These are phyloP conservation scores for Penicillium sp. DNA, from an alignment of 2,329 filamentous ascomycete genomes.

Conservation along the genomic window DNA sequence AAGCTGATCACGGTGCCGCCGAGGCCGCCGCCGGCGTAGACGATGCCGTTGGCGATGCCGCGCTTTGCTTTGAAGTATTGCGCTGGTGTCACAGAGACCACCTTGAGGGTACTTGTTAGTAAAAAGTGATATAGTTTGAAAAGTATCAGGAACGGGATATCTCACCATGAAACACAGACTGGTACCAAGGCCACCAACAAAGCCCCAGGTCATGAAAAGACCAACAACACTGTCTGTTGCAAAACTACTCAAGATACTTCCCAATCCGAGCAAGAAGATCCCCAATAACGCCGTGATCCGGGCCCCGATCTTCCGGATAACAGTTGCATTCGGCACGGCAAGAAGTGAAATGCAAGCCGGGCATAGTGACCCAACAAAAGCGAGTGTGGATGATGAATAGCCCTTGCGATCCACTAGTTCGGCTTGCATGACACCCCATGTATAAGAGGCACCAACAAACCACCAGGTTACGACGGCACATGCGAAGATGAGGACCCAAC, in stretches of 20 bases:
- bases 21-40: constrained; percentile 51
- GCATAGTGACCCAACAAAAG: constrained; percentile 60
- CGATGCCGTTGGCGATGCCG: constrained; percentile 57
- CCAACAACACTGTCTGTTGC: constrained; percentile 49
- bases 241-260: constrained; percentile 53
- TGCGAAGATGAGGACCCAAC: constrained; percentile 50
- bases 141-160: not conserved
- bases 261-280: constrained; percentile 53
- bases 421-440: constrained; percentile 64
- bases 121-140: not conserved
- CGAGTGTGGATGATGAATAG: constrained; percentile 55
- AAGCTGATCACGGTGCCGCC: constrained; percentile 59
- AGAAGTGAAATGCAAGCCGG: constrained; percentile 55
- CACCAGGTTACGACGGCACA: constrained; percentile 59
- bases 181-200: constrained; percentile 51
- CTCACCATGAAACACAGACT: constrained; percentile 47
- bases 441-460: constrained; percentile 59
- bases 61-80: constrained; percentile 59
- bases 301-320: constrained; percentile 55
- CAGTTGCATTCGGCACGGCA: constrained; percentile 55
- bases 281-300: constrained; percentile 52
- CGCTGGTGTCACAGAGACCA: constrained; percentile 52
- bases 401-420: constrained; percentile 55
- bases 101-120: constrained; percentile 6
- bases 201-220: constrained; percentile 53